A percentile compares a stretch with the other conserved stretches of the same genome.
Conservation (phyloP, 768 basidiomycete genomes). For the Agaricus sinodeliciosus region DNA sequence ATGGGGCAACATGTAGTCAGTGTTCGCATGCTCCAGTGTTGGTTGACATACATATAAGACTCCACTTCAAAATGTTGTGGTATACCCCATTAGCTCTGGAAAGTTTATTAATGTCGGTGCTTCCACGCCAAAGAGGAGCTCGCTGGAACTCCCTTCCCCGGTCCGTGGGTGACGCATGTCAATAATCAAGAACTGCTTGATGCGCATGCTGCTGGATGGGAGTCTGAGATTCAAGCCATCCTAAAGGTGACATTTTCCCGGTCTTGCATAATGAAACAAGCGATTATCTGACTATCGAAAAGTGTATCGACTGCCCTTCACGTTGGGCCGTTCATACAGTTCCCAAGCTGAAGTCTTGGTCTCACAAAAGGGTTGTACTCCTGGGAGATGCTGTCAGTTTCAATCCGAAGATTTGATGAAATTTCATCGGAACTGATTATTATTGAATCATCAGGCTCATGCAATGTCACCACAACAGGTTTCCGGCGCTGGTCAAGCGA, state of each 20-base stretch:
- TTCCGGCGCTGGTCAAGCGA: slow-evolving; percentile 43
- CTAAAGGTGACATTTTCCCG: slow-evolving; percentile 28
- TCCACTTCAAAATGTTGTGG: slow-evolving; percentile 21
- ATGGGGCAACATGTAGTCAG: slow-evolving; percentile 25
- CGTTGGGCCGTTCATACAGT: slow-evolving; percentile 36
- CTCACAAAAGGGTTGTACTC: slow-evolving; percentile 30
- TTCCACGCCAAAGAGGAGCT: slow-evolving; percentile 21
- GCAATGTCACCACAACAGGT: slow-evolving; percentile 41
- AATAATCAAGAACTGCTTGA: slow-evolving; percentile 30
- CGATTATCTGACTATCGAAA: background rate
- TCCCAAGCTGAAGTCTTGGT: slow-evolving; percentile 29
- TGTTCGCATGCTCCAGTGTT: background rate
- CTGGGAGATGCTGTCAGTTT: slow-evolving; percentile 38
- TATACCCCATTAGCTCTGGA: slow-evolving; percentile 28
- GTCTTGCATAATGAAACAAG: background rate
- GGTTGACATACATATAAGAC: background rate
- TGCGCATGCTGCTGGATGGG: slow-evolving; percentile 33
- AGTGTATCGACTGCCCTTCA: slow-evolving; percentile 30
- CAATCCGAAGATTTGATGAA: background rate
- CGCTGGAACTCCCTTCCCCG: slow-evolving; percentile 22
- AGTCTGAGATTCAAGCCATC: slow-evolving; percentile 36
- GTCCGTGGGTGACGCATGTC: slow-evolving; percentile 30
- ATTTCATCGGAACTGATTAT: background rate
- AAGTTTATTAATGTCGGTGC: slow-evolving; percentile 24
- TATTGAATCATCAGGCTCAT: slow-evolving; percentile 27